Evolutionary conservation across 192 early-diverging fungal species (phyloP), one percentile per base, ranked within the genome.

Genomic region (Mortierella alpina): DNA sequence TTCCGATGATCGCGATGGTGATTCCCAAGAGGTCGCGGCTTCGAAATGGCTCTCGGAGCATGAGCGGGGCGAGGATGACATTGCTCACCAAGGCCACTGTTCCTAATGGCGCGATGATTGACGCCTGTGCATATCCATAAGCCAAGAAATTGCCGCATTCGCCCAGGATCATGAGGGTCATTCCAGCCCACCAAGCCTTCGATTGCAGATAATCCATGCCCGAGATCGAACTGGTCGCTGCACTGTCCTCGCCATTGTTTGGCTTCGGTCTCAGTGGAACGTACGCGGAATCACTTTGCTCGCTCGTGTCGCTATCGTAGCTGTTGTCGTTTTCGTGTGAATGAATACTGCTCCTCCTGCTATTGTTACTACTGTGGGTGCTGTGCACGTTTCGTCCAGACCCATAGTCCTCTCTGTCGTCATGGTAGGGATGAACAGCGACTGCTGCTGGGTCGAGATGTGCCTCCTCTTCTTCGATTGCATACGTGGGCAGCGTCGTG

Each of bases 41-140:
- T 55, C 92, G 66, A 50, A 91, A 90, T 14, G 72, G 67, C 68
- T 93, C 92, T 31, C 88, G 86, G 9, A 93, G 68, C 83, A 93
- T 88, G 6, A 91, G 71, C 5, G 92, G 92, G 5, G 92, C 92
- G 18, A 93, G 58, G 47, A 92, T 88, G 10, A 91, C 91, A 83
- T 93, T 93, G 42, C 84, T 86, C 49, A 93, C 88, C 42, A 93
- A 63, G 1, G 91, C 88, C 13, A 91, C 90, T 0, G 92, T 93
- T n/a, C 92, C 92, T 40, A 93, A 67, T 0, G 92, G 92, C 18
- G 92, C 91, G 64, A 93, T 88, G 7, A 91, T 85, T 13, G 92
- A 92, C 18, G 92, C 91, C 22, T 90, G 91, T 12, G 92, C 91
- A 75, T 91, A 93, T 10, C 90, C 92, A 74, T 93, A 93, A 3